Evolutionary conservation across 768 basidiomycete genomes (phyloP).

Genomic region (Podaxis sp.): DNA sequence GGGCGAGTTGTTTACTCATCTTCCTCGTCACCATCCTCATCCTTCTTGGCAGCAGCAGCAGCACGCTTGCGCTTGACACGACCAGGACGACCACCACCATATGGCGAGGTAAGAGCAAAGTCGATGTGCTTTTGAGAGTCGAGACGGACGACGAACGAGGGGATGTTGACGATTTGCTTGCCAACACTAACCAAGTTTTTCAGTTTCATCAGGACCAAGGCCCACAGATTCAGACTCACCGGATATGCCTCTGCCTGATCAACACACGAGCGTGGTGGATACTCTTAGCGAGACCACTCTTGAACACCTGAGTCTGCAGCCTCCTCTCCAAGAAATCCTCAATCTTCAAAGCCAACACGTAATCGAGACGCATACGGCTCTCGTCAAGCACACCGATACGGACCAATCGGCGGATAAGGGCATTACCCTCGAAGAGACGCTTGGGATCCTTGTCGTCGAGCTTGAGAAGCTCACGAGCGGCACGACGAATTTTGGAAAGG

Average conservation of each 20-base stretch:
- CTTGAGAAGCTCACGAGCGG: constrained; percentile 99
- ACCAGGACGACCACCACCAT: constrained; percentile 91
- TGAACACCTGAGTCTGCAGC: constrained; percentile 99
- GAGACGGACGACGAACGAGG: constrained; percentile 97
- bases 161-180: constrained; percentile 98
- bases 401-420: constrained; percentile 92
- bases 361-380: constrained; percentile 99
- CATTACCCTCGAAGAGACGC: constrained; percentile 99
- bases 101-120: constrained; percentile 95
- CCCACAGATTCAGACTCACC: constrained; percentile 47
- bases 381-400: constrained; percentile 99
- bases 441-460: constrained; percentile 99
- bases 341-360: constrained; percentile 98
- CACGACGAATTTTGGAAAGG: constrained; percentile 99
- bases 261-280: constrained; percentile 99
- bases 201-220: not conserved
- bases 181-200: constrained; percentile 63
- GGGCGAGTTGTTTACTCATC: constrained; percentile 54
- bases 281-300: constrained; percentile 94
- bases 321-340: constrained; percentile 99
- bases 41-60: constrained; percentile 87
- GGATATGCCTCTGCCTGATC: constrained; percentile 98
- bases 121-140: constrained; percentile 99
- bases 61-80: constrained; percentile 99
- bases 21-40: constrained; percentile 86